Percentiles rank a stretch among this genome's conserved stretches.
Evolutionary conservation across 2,329 filamentous ascomycete genomes (phyloP).

Genomic region (Colletotrichum sp.): DNA sequence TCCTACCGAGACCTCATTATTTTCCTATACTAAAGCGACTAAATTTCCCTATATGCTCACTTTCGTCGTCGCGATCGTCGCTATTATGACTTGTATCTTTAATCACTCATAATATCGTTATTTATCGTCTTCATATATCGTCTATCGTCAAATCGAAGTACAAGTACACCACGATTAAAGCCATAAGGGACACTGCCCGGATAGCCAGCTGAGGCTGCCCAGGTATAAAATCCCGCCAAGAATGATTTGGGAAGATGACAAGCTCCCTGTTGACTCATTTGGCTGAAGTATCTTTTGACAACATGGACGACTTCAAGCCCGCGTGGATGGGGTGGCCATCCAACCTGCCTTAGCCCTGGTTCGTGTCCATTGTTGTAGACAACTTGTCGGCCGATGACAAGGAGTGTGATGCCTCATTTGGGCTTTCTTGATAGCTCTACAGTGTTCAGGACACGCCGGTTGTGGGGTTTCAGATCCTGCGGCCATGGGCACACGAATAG

Average conservation of each 20-base stretch:
- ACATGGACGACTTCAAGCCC: neutral
- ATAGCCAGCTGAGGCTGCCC: neutral
- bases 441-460: neutral
- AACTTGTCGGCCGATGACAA: neutral
- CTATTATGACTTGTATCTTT: neutral
- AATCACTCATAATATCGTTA: neutral
- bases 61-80: too few relatives aligned
- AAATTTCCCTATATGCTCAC: too few relatives aligned
- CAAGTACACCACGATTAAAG: neutral
- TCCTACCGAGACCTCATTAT: too few relatives aligned
- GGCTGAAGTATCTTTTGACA: neutral
- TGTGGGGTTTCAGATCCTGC: rapidly evolving
- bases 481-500: neutral
- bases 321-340: neutral
- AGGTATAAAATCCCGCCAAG: too few relatives aligned
- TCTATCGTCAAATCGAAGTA: neutral
- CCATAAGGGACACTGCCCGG: too few relatives aligned
- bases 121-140: neutral
- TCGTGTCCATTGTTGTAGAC: neutral
- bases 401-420: neutral
- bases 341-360: neutral
- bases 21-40: too few relatives aligned
- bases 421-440: neutral
- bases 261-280: neutral
- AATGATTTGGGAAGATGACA: neutral